Evolutionary conservation across 306 rosid species (phyloP), one percentile per base, ranked within the genome.

Genomic region (Mimosa pudica): DNA sequence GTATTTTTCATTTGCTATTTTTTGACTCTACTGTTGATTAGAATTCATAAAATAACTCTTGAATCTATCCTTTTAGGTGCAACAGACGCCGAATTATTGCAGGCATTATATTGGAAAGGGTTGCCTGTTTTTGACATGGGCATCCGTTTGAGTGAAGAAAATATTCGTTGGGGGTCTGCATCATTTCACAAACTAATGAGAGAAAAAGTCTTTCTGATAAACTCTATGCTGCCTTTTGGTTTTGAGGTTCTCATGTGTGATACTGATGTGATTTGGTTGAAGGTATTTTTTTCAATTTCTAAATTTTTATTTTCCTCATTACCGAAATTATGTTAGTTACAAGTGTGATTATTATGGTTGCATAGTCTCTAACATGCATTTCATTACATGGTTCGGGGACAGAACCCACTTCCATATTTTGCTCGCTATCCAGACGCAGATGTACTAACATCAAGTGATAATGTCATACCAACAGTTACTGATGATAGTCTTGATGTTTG

Each of bases 81-180:
- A 60, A 83, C 91, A 97, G 98, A 95, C 80, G 84, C 97, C 76
- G 90, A 91, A 79, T 79, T 95, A 46, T 87, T 95, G 85, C 94
- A 92, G 92, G 96, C 96, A 60, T 86, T 95, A 74, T 95, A 95
- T 80, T 95, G 97, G 98, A 92, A 90, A 87, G 98, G 98, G 52
- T 79, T 95, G 77, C 94, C 98, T 10, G 98, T 95, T 73, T 95
- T 95, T 85, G 98, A 95, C 85, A 95, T 95, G 98, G 98, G 97
- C 65, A 92, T 96, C 86, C 98, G 89, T 81, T 86, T 95, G 97
- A 90, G 96, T 85, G 88, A 97, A 47, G 66, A 90, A 70, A 97
- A 95, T 75, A 93, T 91, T 60, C 96, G 97, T 79, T 95, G 98
- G 98, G 98, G 98, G 16, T 86, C 98, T 33, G 91, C 98, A 68